These are phyloP conservation scores for Raphidocelis subcapitata DNA, from an alignment of 139 green algal genomes.

Conservation along the genomic window DNA sequence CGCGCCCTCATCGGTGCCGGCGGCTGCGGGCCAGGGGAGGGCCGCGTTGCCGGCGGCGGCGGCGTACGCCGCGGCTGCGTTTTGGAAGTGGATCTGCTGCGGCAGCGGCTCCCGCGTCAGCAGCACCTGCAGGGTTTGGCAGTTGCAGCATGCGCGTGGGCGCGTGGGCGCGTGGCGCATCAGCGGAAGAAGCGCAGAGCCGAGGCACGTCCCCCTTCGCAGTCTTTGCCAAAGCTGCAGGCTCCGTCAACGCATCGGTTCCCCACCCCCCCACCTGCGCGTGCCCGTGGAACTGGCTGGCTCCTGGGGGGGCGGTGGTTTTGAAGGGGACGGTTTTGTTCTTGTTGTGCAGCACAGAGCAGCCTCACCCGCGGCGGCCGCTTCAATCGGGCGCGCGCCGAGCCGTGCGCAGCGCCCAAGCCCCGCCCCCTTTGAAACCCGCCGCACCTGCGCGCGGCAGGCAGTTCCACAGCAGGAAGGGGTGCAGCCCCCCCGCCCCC, in stretches of 20 bases:
- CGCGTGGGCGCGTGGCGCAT: neutral
- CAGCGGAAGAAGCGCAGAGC: neutral
- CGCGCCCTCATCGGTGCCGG: too few species aligned
- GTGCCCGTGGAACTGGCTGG: constrained; percentile 51
- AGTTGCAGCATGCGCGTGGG: neutral
- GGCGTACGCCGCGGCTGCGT: neutral
- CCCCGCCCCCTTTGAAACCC: too few species aligned
- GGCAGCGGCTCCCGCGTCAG: constrained; percentile 20
- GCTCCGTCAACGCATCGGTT: too few species aligned
- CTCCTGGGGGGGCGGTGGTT: too few species aligned
- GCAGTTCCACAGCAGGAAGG: constrained; percentile 58
- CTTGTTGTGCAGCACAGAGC: too few species aligned
- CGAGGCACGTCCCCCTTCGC: too few species aligned
- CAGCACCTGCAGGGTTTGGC: constrained; percentile 8
- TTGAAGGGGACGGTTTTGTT: too few species aligned
- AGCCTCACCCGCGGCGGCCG: too few species aligned
- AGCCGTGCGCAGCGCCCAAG: too few species aligned
- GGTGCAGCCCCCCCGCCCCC: neutral
- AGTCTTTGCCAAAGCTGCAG: too few species aligned
- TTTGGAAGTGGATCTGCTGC: neutral
- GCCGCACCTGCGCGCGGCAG: constrained; percentile 53
- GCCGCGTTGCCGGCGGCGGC: neutral
- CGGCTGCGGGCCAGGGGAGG: too few species aligned
- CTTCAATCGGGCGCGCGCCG: too few species aligned
- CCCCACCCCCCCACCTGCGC: constrained; percentile 47